phyloP scores from a whole-genome alignment of 2,329 filamentous ascomycete genomes.

The Penicillium sp. region DNA sequence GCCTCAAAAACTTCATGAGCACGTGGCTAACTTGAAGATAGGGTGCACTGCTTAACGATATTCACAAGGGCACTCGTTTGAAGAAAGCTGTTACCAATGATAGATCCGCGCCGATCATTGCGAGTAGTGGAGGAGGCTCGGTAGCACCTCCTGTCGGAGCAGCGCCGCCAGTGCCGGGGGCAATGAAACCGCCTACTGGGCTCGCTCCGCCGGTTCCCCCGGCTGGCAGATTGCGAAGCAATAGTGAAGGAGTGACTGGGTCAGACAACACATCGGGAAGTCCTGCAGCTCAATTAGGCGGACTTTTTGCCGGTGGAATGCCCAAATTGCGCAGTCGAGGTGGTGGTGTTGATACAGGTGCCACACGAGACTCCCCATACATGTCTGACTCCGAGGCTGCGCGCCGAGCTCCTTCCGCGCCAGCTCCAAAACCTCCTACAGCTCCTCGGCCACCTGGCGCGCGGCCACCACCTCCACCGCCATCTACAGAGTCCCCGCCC shows the following conservation, averaged over 20 bases:
- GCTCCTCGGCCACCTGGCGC: conserved; percentile 58
- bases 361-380: conserved; percentile 69
- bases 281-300: conserved; percentile 72
- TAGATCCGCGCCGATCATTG: conserved; percentile 75
- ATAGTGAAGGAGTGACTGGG: conserved; percentile 62
- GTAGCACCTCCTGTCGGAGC: conserved; percentile 65
- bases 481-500: conserved; percentile 48
- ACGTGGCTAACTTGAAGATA: conserved; percentile 38
- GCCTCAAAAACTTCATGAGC: not conserved
- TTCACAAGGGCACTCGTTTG: conserved; percentile 72
- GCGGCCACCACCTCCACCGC: conserved; percentile 46
- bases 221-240: conserved; percentile 66
- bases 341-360: conserved; percentile 74
- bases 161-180: conserved; percentile 73
- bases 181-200: conserved; percentile 27
- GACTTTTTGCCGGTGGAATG: conserved; percentile 90
- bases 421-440: conserved; percentile 53
- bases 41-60: conserved; percentile 85
- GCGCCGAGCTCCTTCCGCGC: conserved; percentile 53
- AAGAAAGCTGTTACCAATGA: conserved; percentile 92
- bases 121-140: conserved; percentile 54
- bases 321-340: conserved; percentile 91
- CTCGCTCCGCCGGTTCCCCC: conserved; percentile 51
- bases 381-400: conserved; percentile 72
- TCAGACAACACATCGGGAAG: conserved; percentile 45